These are phyloP conservation scores for Brachypodium distachyon DNA, from an alignment of 202 grass and related monocot genomes.

Conservation along the genomic window DNA sequence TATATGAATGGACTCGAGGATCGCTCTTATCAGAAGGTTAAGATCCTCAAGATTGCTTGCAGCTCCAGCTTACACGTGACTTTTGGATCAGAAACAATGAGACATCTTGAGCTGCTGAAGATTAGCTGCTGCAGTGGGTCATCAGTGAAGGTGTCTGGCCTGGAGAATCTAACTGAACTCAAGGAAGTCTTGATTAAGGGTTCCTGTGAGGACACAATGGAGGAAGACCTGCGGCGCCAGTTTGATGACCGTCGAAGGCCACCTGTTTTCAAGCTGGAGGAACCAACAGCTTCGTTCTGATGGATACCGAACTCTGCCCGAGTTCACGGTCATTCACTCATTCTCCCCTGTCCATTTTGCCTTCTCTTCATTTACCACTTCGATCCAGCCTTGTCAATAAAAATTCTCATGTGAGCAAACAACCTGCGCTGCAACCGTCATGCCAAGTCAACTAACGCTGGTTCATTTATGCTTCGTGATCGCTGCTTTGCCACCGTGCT, in stretches of 20 bases:
- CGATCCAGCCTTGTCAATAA: background rate
- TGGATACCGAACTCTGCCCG: background rate
- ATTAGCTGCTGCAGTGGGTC: background rate
- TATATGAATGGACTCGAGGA: too few relatives aligned
- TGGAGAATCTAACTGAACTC: background rate
- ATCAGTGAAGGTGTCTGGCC: background rate
- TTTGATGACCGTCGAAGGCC: background rate
- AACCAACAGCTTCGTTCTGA: too few relatives aligned
- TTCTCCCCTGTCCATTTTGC: background rate
- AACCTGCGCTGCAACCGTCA: background rate
- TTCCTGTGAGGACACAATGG: background rate
- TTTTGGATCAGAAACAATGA: background rate
- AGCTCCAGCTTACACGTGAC: background rate
- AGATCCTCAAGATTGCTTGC: background rate
- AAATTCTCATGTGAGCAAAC: background rate
- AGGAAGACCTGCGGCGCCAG: background rate
- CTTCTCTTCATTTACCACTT: background rate
- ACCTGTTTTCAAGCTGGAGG: background rate
- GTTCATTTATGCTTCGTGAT: background rate
- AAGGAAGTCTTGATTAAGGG: background rate
- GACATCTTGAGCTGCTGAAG: background rate
- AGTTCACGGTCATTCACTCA: background rate
- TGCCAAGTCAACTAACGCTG: too few relatives aligned
- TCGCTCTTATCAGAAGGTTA: too few relatives aligned
- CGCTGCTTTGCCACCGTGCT: background rate